phyloP scores from a whole-genome alignment of 768 basidiomycete genomes.

The Lenzites betulinus region DNA sequence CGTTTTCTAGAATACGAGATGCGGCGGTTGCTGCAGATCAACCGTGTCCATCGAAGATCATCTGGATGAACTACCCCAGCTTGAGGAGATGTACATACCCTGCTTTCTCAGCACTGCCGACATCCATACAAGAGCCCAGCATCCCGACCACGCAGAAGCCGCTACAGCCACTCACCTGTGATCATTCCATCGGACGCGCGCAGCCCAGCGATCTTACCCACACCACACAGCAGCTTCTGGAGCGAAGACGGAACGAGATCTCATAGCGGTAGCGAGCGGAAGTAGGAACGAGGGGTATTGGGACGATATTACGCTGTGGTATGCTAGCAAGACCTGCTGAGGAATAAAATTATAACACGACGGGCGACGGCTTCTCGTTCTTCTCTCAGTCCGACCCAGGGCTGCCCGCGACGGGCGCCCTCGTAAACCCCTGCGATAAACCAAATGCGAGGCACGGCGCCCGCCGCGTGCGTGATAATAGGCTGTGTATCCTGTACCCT shows the following conservation, averaged over 20 bases:
- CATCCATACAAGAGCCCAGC: no score
- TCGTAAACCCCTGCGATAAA: neutral
- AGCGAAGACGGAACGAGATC: neutral
- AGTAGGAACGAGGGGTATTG: constrained; percentile 12
- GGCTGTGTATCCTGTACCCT: neutral
- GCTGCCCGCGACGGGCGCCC: neutral
- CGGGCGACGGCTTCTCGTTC: no score
- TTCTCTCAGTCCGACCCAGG: no score
- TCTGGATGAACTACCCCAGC: neutral
- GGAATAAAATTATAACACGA: neutral
- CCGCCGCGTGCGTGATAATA: neutral
- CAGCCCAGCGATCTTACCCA: neutral
- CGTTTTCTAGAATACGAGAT: neutral
- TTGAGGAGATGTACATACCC: no score
- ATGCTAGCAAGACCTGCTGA: constrained; percentile 8
- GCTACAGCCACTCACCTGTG: no score
- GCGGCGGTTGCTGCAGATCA: neutral
- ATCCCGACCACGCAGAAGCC: no score
- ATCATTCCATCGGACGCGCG: no score
- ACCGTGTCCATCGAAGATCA: neutral
- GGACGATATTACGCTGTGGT: constrained; percentile 8
- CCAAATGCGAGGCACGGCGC: neutral
- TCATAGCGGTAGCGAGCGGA: constrained; percentile 12
- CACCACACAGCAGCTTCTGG: neutral
- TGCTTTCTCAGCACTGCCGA: no score